Conservation (phyloP, 441 rosid genomes). For the Erodium texanum region DNA sequence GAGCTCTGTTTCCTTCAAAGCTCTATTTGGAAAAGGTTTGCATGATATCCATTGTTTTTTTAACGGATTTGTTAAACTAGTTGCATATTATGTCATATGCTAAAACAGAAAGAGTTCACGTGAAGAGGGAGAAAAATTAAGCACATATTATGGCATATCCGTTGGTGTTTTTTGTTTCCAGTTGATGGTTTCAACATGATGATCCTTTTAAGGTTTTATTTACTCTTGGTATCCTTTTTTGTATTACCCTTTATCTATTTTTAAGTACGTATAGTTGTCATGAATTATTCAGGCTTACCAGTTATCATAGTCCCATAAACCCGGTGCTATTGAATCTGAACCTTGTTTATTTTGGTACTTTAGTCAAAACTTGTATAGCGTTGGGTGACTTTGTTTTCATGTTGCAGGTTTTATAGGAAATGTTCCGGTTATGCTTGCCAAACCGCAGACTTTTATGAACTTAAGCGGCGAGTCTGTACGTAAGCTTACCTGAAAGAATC, state of each 20-base stretch:
- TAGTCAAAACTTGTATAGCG: neutral
- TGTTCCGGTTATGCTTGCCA: constrained; percentile 82
- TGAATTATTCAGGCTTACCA: neutral
- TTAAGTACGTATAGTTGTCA: neutral
- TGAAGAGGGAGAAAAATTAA: neutral
- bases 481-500: constrained; percentile 29
- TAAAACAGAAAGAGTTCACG: neutral
- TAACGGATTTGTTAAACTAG: neutral
- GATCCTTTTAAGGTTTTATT: neutral
- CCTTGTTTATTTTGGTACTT: neutral
- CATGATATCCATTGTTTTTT: neutral
- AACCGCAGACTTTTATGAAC: constrained; percentile 95
- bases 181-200: no score
- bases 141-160: no score
- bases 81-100: neutral
- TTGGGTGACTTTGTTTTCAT: constrained; percentile 3
- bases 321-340: neutral
- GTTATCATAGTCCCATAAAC: neutral
- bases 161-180: neutral
- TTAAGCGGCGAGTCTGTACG: constrained; percentile 96
- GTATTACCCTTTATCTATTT: neutral
- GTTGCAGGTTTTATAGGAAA: constrained; percentile 61
- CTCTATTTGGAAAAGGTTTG: constrained; percentile 70
- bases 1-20: constrained; percentile 49
- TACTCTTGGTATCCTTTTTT: neutral